These are phyloP conservation scores for Sechiopsis laciniata DNA, from an alignment of 306 rosid species.

Conservation along the genomic window DNA sequence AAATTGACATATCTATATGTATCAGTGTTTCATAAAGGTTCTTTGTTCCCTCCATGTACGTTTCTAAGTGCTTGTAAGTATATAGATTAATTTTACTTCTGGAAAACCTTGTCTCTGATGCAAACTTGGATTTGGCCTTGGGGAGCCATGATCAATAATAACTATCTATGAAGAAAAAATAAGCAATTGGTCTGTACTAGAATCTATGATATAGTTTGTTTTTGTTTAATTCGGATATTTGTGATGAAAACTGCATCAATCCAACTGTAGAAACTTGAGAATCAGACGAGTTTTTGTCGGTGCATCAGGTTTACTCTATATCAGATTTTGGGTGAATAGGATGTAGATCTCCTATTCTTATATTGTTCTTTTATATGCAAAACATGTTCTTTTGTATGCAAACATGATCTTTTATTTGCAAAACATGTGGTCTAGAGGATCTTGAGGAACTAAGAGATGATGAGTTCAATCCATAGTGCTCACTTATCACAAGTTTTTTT, in stretches of 20 bases:
- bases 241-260: not conserved
- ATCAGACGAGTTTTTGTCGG: not conserved
- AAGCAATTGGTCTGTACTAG: not conserved
- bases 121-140: not conserved
- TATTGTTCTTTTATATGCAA: not conserved
- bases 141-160: not conserved
- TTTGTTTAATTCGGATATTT: not conserved
- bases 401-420: not conserved
- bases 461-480: no score
- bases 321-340: conserved; percentile 10
- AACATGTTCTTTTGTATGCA: not conserved
- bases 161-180: not conserved
- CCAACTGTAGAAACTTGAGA: not conserved
- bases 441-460: no score
- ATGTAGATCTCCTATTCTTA: not conserved
- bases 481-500: no score
- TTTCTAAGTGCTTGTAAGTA: not conserved
- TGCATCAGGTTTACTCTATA: not conserved
- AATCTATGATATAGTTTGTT: not conserved
- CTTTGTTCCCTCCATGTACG: not conserved
- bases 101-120: not conserved
- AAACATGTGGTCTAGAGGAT: no score
- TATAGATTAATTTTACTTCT: not conserved
- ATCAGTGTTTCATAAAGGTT: not conserved
- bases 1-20: not conserved